A percentile compares a stretch with the other conserved stretches of the same genome.
Evolutionary conservation across 129 eudicot species (phyloP).

Genomic region (Arctium lappa): DNA sequence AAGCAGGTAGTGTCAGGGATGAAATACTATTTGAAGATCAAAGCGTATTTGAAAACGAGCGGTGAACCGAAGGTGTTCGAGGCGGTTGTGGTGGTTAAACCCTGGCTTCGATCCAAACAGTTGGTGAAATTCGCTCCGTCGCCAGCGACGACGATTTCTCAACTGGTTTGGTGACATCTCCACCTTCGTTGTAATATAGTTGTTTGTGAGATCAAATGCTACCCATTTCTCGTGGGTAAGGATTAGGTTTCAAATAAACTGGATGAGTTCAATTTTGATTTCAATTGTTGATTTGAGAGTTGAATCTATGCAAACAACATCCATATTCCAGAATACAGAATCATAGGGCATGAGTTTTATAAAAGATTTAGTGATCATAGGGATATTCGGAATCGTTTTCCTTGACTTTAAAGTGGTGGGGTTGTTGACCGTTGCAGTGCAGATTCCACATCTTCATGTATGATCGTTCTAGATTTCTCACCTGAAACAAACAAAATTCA

Average conservation of each 20-base stretch:
- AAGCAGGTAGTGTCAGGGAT: slow-evolving; percentile 72
- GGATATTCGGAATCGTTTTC: slow-evolving; percentile 65
- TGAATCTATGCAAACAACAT: not conserved
- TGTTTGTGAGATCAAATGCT: not conserved
- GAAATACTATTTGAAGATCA: slow-evolving; percentile 54
- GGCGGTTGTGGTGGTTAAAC: slow-evolving; percentile 61
- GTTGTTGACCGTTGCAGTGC: slow-evolving; percentile 60
- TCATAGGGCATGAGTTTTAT: not conserved
- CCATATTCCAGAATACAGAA: not conserved
- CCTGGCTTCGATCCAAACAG: slow-evolving; percentile 48
- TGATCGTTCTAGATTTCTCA: slow-evolving; percentile 64
- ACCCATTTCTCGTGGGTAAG: not conserved
- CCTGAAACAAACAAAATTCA: slow-evolving; percentile 29
- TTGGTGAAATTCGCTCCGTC: slow-evolving; percentile 47
- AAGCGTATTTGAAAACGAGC: slow-evolving; percentile 17
- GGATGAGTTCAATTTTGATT: not conserved
- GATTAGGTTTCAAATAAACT: not conserved
- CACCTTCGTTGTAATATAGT: not conserved
- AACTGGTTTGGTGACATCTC: not conserved
- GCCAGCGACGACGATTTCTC: not conserved
- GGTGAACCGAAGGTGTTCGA: slow-evolving; percentile 34
- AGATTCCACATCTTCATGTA: slow-evolving; percentile 77
- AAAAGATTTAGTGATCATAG: slow-evolving; percentile 35
- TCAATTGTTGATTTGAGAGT: not conserved
- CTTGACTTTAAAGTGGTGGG: slow-evolving; percentile 61